phyloP scores from a whole-genome alignment of 352 stramenopile genomes.

The Pythium periplocum region DNA sequence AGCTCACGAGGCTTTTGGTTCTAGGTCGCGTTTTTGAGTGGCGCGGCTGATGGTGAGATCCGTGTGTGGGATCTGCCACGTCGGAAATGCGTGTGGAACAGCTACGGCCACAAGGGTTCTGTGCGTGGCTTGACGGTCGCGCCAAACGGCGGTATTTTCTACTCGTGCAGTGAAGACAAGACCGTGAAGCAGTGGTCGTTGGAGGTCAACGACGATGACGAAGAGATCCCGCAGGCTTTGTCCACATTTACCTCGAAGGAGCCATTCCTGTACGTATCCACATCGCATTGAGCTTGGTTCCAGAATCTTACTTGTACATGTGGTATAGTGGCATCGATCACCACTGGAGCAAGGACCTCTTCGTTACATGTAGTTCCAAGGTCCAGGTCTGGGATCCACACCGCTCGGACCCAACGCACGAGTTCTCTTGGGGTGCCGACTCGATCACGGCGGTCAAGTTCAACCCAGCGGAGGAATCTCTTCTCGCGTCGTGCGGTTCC shows the following conservation, averaged over 20 bases:
- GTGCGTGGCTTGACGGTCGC: conserved; percentile 90
- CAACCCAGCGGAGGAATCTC: conserved; percentile 93
- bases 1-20: neutral
- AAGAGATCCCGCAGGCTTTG: conserved; percentile 65
- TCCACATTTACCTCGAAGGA: conserved; percentile 82
- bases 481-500: conserved; percentile 94
- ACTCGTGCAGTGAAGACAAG: conserved; percentile 94
- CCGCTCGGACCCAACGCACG: conserved; percentile 91
- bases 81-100: conserved; percentile 91
- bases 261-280: conserved; percentile 58
- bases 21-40: conserved; percentile 71
- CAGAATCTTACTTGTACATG: conserved; percentile 1
- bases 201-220: conserved; percentile 60
- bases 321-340: conserved; percentile 94
- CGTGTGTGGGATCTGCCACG: conserved; percentile 97
- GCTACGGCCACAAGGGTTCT: conserved; percentile 91
- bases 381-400: conserved; percentile 97
- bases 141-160: conserved; percentile 82
- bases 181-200: conserved; percentile 92
- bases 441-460: conserved; percentile 93
- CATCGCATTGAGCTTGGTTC: neutral
- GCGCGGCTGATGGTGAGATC: conserved; percentile 92
- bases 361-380: conserved; percentile 89
- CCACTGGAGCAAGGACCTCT: conserved; percentile 93
- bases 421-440: conserved; percentile 93